Base-by-base conservation (phyloP, 2,329 filamentous ascomycete genomes). In the Daldinia sp. region DNA sequence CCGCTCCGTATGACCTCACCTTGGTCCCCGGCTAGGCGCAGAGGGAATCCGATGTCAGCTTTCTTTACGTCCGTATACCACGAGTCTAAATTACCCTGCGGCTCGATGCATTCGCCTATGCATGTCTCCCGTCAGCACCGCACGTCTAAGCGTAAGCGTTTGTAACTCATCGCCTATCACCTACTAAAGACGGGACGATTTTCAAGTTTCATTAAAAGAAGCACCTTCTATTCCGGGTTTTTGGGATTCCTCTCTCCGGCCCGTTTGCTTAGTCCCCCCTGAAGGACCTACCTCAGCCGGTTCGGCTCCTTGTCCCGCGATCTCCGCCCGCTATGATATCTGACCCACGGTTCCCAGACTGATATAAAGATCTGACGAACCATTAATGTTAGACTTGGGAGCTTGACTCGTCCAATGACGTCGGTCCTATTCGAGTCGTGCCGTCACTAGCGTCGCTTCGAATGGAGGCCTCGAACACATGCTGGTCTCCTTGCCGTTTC, bases 201-300 rank as follows among this genome's bases (percentile, higher is more conserved):
- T 56, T 51, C 46, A 57, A 56, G 53, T 50, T 53, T 63, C 61
- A 42, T 62, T 20, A 33, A 59, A 55, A 54, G 15, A 50, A 46
- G 44, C 60, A 39, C 39, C 51, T 57, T 58, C 62, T 56, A 48
- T 50, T 58, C 66, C 66, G 46, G 60, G 62, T 62, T 44, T 64
- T 58, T 56, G 51, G 55, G 44, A 33, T 67, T 63, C 56, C 37
- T 51, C 13, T 60, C 51, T 20, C 58, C 63, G 69, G 69, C 12
- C 66, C 63, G 69, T 55, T 26, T 64, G 50, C 20, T 65, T 50
- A 65, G 26, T 33, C 48, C 53, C 35, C 33, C 42, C 33, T 65
- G 65, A 48, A 65, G 55, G 57, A 60, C 63, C 64, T 41, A 60
- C 65, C 72, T 73, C 72, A 73, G 72, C 72, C 72, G 70, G 48